These are phyloP conservation scores for Xylaria sp. DNA, from an alignment of 2,329 filamentous ascomycete species.

Conservation along the genomic window DNA sequence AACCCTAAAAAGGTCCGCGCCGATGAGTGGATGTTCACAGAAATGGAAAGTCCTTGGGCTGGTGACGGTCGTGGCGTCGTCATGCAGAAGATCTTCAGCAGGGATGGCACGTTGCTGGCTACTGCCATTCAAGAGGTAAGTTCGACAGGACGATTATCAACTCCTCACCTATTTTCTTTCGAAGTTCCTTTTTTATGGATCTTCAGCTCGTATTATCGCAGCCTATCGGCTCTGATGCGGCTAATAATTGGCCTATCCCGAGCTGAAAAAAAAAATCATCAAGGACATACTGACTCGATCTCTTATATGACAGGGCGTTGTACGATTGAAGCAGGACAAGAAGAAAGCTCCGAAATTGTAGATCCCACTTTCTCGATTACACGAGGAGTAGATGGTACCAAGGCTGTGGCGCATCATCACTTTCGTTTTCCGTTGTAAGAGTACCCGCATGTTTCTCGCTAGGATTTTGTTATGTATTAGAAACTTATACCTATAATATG, in stretches of 20 bases:
- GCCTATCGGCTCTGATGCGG: not conserved
- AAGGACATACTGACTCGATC: constrained; percentile 18
- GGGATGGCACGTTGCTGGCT: constrained; percentile 77
- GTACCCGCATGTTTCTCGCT: not conserved
- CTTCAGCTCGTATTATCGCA: constrained; percentile 17
- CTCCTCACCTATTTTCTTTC: not conserved
- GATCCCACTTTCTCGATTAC: not conserved
- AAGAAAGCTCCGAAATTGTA: constrained; percentile 43
- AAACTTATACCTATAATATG: constrained; percentile 8
- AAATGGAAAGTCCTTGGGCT: constrained; percentile 84
- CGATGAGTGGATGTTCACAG: constrained; percentile 82
- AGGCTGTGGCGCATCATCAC: constrained; percentile 9
- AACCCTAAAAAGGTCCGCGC: constrained; percentile 67
- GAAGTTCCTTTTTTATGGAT: not conserved
- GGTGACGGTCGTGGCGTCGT: constrained; percentile 82
- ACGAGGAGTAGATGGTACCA: constrained; percentile 1
- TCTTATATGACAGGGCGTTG: constrained; percentile 45
- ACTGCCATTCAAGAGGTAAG: constrained; percentile 83
- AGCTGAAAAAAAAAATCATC: constrained; percentile 5
- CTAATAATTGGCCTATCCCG: constrained; percentile 1
- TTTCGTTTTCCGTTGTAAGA: constrained; percentile 13
- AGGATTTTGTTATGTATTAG: constrained; percentile 11
- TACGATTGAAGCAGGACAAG: constrained; percentile 45
- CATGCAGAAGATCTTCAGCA: constrained; percentile 76
- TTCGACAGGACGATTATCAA: constrained; percentile 27